Conservation (phyloP, 441 rosid genomes). For the Corymbia calophylla region DNA sequence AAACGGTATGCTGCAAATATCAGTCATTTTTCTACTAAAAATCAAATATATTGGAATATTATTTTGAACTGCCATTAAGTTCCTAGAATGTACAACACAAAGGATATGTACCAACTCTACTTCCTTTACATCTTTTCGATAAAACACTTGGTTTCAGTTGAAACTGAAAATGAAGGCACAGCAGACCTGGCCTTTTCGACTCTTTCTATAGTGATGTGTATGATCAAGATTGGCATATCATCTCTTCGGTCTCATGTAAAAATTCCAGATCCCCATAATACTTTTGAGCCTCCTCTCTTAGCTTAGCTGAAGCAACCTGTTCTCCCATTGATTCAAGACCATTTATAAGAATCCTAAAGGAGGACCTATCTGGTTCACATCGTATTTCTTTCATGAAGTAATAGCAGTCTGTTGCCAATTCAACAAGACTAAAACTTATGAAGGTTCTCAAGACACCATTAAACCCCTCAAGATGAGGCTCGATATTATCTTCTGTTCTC, state of each 20-base stretch:
- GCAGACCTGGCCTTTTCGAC: not conserved
- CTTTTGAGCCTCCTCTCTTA: slow-evolving; percentile 51
- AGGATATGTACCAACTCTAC: not conserved
- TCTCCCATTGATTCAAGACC: slow-evolving; percentile 53
- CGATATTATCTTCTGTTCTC: slow-evolving; percentile 40
- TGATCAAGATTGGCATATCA: not conserved
- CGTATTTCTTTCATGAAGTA: slow-evolving; percentile 49
- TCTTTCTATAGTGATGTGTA: not conserved
- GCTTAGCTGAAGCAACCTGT: slow-evolving; percentile 24
- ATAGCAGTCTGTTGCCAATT: slow-evolving; percentile 51
- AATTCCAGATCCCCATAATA: slow-evolving; percentile 58
- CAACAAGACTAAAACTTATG: slow-evolving; percentile 29
- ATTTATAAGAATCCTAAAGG: slow-evolving; percentile 42
- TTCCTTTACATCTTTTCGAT: accelerated
- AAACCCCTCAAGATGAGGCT: slow-evolving; percentile 45
- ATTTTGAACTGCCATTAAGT: not conserved
- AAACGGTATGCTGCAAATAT: not conserved
- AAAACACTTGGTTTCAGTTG: accelerated
- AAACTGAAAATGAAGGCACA: not conserved
- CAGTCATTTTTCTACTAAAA: not conserved
- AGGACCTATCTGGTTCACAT: slow-evolving; percentile 59
- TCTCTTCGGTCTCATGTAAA: slow-evolving; percentile 23
- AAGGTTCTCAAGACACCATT: slow-evolving; percentile 41
- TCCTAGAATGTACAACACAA: not conserved
- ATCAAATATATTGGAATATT: not conserved